Percentiles rank a stretch among this genome's conserved stretches.
Conservation (phyloP, 2,329 filamentous ascomycete species). For the Bipolaris bicolor region DNA sequence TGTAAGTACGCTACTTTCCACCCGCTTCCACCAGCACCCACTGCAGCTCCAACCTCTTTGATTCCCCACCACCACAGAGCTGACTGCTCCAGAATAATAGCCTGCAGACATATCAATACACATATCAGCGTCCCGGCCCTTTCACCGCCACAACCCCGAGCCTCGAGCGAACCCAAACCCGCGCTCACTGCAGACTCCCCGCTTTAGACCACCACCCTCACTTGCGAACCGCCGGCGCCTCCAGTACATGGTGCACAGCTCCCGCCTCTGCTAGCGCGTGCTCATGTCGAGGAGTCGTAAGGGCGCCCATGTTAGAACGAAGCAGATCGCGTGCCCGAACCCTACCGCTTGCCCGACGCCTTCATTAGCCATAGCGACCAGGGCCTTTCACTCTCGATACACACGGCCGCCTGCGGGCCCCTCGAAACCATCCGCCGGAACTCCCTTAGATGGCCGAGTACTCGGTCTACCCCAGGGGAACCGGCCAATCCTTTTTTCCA, state of each 20-base stretch:
- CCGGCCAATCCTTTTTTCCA: slow-evolving; percentile 65
- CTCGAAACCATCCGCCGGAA: slow-evolving; percentile 28
- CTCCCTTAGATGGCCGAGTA: slow-evolving; percentile 70
- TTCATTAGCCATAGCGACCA: slow-evolving; percentile 28
- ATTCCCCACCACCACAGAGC: slow-evolving; percentile 27
- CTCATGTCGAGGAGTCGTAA: slow-evolving; percentile 42
- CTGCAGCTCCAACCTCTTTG: slow-evolving; percentile 26
- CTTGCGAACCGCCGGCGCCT: slow-evolving; percentile 18
- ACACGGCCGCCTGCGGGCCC: slow-evolving; percentile 41
- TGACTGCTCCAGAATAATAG: slow-evolving; percentile 26
- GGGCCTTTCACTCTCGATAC: slow-evolving; percentile 33
- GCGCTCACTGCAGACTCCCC: slow-evolving; percentile 25
- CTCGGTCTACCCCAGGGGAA: slow-evolving; percentile 67
- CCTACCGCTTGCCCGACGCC: slow-evolving; percentile 51
- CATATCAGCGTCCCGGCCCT: slow-evolving; percentile 9
- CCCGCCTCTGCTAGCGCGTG: slow-evolving; percentile 36
- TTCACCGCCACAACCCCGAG: slow-evolving; percentile 10
- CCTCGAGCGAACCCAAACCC: slow-evolving; percentile 11
- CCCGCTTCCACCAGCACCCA: slow-evolving; percentile 33
- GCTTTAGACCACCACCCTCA: slow-evolving; percentile 18
- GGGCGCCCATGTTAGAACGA: slow-evolving; percentile 57
- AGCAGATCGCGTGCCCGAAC: slow-evolving; percentile 55
- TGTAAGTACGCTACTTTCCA: slow-evolving; percentile 39
- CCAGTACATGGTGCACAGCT: slow-evolving; percentile 37
- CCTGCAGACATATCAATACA: slow-evolving; percentile 29